Conservation (phyloP, 176 grass and related monocot species). For the Eragrostis nindensis region DNA sequence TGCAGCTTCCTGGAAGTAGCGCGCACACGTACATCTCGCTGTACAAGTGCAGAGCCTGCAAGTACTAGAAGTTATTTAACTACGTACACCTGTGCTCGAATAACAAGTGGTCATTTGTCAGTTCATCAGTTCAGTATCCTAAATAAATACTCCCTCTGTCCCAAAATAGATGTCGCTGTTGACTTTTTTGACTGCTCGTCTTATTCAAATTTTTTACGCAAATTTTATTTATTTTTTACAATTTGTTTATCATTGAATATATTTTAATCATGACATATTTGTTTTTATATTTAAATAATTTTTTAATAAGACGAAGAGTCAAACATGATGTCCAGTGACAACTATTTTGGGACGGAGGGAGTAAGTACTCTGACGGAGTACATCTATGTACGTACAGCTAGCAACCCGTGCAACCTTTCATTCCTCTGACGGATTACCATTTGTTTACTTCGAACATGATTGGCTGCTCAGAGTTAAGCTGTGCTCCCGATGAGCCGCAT, state of each 20-base stretch:
- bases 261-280: too few species aligned
- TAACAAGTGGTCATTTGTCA: conserved; percentile 8
- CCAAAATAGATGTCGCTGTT: too few species aligned
- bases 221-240: too few species aligned
- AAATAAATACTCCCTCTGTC: too few species aligned
- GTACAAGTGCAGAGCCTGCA: conserved; percentile 16
- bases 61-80: neutral
- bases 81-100: neutral
- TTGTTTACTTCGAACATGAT: conserved; percentile 42
- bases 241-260: too few species aligned
- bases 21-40: neutral
- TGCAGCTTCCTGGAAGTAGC: conserved; percentile 46
- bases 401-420: conserved; percentile 37
- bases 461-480: conserved; percentile 20
- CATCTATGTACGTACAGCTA: neutral
- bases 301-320: too few species aligned
- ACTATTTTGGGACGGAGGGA: too few species aligned
- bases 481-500: conserved; percentile 53
- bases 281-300: too few species aligned
- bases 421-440: conserved; percentile 30
- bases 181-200: too few species aligned
- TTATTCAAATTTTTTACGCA: too few species aligned
- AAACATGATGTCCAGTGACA: too few species aligned
- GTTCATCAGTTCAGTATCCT: neutral
- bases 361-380: too few species aligned